Base-by-base conservation (phyloP, 2,329 filamentous ascomycete genomes). In the Botrytis aclada region DNA sequence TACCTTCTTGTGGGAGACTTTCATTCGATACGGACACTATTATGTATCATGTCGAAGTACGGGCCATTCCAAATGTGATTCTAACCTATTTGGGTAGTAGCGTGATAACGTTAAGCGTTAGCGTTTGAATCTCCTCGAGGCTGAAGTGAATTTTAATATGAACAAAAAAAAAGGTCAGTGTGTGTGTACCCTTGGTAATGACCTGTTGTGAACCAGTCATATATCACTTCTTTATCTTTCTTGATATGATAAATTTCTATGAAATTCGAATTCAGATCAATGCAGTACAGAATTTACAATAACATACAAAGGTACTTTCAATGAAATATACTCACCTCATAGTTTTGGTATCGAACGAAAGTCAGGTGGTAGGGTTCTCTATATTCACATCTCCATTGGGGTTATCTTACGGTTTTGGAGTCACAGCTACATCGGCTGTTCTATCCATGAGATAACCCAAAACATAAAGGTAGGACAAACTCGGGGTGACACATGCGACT, bases 401-500 rank as follows among this genome's bases (percentile, higher is more conserved):
- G 22, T 8, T 32, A 66, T 32, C 43, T 37, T 37, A 32, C 29
- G 34, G 32, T 5, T n/a, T 51, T 54, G 45, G 32, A 67, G 64
- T 29, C 22, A 67, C 25, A 56, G 47, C 47, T 56, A 41, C 34
- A 41, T 56, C 34, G 37, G 25, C 25, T 67, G 16, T 39, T 67
- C 5, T 41, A 67, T 10, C 34, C n/a, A 39, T 39, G 18, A 67
- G 8, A 67, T 54, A 54, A 54, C 34, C 45, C 45, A 39, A 67
- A 56, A 67, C 34, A 56, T 56, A 6, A 14, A 41, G 34, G 34
- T 56, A 7, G 16, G 47, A 56, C 64, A 67, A 67, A 39, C 12
- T 41, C 64, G 34, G 64, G 18, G 47, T 67, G 34, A 69, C 65
- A 67, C 65, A 69, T 69, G 54, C 65, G 47, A 56, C 20, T 29